phyloP scores from a whole-genome alignment of 148 eudicot genomes.

The Nepenthes gracilis region DNA sequence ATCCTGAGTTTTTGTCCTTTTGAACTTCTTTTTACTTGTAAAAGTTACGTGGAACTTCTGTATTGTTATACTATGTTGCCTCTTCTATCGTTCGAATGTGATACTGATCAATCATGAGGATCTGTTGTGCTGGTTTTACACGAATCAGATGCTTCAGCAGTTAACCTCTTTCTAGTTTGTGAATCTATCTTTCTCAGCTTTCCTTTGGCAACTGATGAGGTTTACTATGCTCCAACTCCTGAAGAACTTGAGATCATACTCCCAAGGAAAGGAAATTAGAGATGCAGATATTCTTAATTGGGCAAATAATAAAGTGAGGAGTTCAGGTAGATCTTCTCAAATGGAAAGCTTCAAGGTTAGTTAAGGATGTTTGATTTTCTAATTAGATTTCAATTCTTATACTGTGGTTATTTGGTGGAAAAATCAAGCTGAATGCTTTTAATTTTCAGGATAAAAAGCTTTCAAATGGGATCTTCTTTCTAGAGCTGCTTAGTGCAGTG shows the following conservation, averaged over 20 bases:
- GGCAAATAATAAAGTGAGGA: constrained; percentile 79
- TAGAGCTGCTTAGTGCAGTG: constrained; percentile 76
- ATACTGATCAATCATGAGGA: too few relatives aligned
- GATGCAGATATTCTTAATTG: constrained; percentile 72
- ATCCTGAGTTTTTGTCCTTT: too few relatives aligned
- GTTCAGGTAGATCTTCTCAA: constrained; percentile 44
- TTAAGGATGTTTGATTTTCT: not conserved
- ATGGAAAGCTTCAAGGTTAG: constrained; percentile 78
- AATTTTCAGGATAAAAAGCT: constrained; percentile 56
- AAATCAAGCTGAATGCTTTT: too few relatives aligned
- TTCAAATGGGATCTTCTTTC: constrained; percentile 65
- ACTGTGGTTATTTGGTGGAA: too few relatives aligned
- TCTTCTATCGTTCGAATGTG: not conserved
- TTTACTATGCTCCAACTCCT: constrained; percentile 79
- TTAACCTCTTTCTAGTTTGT: not conserved
- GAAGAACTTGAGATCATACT: constrained; percentile 58
- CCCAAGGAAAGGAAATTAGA: constrained; percentile 72
- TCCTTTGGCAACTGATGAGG: constrained; percentile 92
- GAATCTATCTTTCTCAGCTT: constrained; percentile 37
- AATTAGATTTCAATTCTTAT: not conserved
- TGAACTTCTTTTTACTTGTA: too few relatives aligned
- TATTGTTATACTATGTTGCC: too few relatives aligned
- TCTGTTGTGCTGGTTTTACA: not conserved
- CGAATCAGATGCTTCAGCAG: not conserved
- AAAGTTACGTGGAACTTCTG: too few relatives aligned